phyloP scores from a whole-genome alignment of 2,329 filamentous ascomycete species.

The Curvularia eragrostidis region DNA sequence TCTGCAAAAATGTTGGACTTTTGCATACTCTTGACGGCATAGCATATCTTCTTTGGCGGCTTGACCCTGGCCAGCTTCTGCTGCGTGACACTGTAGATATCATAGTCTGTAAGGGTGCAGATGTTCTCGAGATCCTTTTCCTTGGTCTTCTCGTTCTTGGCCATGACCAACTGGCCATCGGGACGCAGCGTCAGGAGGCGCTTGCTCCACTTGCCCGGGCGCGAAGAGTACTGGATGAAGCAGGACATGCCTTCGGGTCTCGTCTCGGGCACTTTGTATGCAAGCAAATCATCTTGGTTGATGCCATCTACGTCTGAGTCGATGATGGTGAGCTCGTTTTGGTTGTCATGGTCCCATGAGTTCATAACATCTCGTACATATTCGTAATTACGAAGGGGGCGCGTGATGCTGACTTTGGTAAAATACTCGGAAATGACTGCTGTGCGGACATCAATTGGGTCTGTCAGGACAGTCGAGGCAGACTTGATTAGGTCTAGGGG shows the following conservation, averaged over 20 bases:
- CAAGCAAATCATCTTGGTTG: constrained; percentile 68
- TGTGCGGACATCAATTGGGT: constrained; percentile 67
- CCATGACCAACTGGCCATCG: constrained; percentile 73
- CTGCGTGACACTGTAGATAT: constrained; percentile 81
- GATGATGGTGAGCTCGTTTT: constrained; percentile 75
- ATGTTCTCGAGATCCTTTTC: constrained; percentile 71
- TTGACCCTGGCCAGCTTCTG: constrained; percentile 74
- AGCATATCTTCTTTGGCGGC: constrained; percentile 84
- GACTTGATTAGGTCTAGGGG: constrained; percentile 74
- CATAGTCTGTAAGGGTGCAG: constrained; percentile 89
- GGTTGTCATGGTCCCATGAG: constrained; percentile 84
- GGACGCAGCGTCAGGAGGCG: constrained; percentile 75
- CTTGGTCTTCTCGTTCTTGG: constrained; percentile 70
- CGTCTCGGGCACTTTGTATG: constrained; percentile 67
- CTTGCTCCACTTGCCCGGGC: constrained; percentile 87
- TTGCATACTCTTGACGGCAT: constrained; percentile 90
- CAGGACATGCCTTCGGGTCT: constrained; percentile 72
- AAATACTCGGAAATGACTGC: constrained; percentile 83
- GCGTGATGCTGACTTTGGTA: constrained; percentile 75
- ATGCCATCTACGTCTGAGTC: constrained; percentile 62
- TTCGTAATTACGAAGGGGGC: constrained; percentile 85
- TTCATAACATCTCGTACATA: constrained; percentile 86
- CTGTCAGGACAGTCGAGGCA: constrained; percentile 68
- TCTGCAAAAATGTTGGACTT: constrained; percentile 83
- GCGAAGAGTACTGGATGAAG: constrained; percentile 80